Percentiles rank a stretch among this genome's conserved stretches.
Evolutionary conservation across 2,329 filamentous ascomycete genomes (phyloP).

Genomic region (Lachnellula willkommii): DNA sequence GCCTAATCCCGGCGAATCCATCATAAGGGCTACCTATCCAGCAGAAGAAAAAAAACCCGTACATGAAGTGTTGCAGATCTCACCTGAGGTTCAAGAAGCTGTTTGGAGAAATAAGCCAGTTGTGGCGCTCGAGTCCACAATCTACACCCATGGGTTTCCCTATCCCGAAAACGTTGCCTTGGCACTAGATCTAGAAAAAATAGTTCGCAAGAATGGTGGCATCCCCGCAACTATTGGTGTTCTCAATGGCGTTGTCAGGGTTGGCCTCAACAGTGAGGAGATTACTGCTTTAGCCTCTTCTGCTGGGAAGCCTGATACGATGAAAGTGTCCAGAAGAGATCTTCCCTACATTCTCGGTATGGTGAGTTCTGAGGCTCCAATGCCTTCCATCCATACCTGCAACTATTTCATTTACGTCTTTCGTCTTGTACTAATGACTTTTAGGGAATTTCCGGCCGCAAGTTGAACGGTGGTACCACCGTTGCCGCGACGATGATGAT

Average conservation of each 20-base stretch:
- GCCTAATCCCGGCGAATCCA: too few relatives aligned
- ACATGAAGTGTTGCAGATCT: constrained; percentile 9
- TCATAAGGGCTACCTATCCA: not conserved
- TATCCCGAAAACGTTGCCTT: constrained; percentile 70
- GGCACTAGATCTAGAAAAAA: constrained; percentile 68
- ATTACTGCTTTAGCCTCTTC: constrained; percentile 62
- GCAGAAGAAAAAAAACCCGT: not conserved
- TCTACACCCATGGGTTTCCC: constrained; percentile 90
- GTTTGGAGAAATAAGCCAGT: constrained; percentile 70
- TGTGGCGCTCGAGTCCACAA: constrained; percentile 90
- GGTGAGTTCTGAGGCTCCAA: constrained; percentile 42
- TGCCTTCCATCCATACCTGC: too few relatives aligned
- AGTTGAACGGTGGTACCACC: constrained; percentile 83
- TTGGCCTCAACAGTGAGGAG: constrained; percentile 70
- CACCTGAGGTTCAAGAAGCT: constrained; percentile 67
- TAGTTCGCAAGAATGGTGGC: constrained; percentile 74
- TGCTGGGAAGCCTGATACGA: constrained; percentile 60
- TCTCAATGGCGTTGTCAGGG: constrained; percentile 72
- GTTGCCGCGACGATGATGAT: constrained; percentile 91
- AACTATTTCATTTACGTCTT: not conserved
- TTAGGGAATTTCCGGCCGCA: constrained; percentile 59
- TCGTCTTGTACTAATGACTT: not conserved
- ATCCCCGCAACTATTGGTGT: constrained; percentile 90
- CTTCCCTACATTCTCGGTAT: constrained; percentile 74
- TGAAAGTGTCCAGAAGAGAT: constrained; percentile 84